Conservation (phyloP, 2,329 filamentous ascomycete species). For the Apiospora arundinis region DNA sequence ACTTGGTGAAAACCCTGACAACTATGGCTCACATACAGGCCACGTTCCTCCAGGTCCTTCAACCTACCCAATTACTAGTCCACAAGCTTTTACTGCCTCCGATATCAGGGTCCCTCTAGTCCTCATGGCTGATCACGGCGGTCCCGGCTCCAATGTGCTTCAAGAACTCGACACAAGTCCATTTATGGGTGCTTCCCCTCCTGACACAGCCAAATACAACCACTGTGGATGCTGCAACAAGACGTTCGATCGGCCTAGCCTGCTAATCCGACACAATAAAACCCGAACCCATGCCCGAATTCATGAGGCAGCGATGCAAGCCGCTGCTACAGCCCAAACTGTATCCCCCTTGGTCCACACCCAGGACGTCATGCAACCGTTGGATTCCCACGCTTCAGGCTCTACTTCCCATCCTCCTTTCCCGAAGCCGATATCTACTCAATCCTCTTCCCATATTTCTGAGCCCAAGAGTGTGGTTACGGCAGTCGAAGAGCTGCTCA, state of each 20-base stretch:
- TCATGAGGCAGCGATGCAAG: neutral
- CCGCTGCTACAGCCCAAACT: neutral
- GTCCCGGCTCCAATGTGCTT: no score
- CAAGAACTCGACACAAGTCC: no score
- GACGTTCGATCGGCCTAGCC: neutral
- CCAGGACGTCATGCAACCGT: neutral
- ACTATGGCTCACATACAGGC: no score
- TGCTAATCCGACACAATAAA: neutral
- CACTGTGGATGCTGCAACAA: neutral
- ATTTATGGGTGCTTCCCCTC: no score
- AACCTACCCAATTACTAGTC: no score
- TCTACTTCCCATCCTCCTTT: neutral
- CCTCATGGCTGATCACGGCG: neutral
- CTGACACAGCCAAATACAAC: neutral
- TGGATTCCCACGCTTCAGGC: neutral
- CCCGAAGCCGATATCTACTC: neutral
- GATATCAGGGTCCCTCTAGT: no score
- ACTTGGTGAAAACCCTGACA: no score
- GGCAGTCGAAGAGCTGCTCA: neutral
- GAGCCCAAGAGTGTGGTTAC: neutral
- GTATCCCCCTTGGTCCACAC: neutral
- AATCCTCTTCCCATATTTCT: neutral
- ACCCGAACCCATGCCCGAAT: neutral
- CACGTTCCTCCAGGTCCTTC: no score
- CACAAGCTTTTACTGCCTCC: no score